Percentiles rank a stretch among this genome's conserved stretches.
phyloP scores from a whole-genome alignment of 768 basidiomycete species.

The Suillus fuscotomentosus region DNA sequence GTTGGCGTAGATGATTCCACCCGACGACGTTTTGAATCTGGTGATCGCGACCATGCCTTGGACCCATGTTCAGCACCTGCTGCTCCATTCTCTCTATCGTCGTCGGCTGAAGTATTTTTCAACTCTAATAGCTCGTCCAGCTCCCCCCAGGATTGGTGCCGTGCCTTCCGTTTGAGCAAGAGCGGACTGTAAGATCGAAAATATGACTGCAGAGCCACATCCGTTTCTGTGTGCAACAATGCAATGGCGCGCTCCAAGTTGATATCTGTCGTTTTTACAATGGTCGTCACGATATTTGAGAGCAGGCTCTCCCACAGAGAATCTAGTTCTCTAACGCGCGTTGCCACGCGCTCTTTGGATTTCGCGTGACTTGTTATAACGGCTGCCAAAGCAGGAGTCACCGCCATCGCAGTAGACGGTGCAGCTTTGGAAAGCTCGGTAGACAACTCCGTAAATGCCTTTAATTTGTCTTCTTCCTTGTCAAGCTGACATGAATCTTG shows the following conservation, averaged over 20 bases:
- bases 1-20: slow-evolving; percentile 12
- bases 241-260: slow-evolving; percentile 32
- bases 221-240: slow-evolving; percentile 31
- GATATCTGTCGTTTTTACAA: slow-evolving; percentile 36
- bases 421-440: slow-evolving; percentile 46
- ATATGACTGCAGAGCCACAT: slow-evolving; percentile 19
- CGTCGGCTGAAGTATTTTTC: background rate
- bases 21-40: slow-evolving; percentile 15
- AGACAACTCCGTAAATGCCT: slow-evolving; percentile 50
- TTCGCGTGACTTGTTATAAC: slow-evolving; percentile 42
- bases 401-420: slow-evolving; percentile 37
- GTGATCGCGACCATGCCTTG: background rate
- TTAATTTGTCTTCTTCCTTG: slow-evolving; percentile 45
- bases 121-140: background rate
- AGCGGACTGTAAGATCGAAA: slow-evolving; percentile 11
- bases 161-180: slow-evolving; percentile 11
- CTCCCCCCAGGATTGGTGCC: background rate
- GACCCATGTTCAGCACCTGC: background rate
- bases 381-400: slow-evolving; percentile 46
- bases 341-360: slow-evolving; percentile 41
- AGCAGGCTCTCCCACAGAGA: slow-evolving; percentile 48
- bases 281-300: slow-evolving; percentile 38
- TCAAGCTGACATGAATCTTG: slow-evolving; percentile 41
- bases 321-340: slow-evolving; percentile 39
- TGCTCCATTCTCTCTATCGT: background rate